These are phyloP conservation scores for Sonneratia alba DNA, from an alignment of 345 rosid species.

Conservation along the genomic window DNA sequence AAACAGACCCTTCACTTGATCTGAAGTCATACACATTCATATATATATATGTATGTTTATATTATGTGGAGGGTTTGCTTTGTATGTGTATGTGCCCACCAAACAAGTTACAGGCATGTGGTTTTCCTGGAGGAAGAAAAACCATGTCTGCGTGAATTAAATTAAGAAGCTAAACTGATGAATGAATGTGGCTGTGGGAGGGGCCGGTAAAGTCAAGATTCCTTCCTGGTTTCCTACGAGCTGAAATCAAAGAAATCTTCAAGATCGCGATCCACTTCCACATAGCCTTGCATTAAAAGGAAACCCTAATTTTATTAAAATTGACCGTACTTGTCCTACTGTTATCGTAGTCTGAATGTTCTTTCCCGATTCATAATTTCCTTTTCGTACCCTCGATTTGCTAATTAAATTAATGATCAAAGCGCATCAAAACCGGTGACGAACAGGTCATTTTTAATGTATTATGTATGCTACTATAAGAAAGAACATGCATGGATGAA, in stretches of 20 bases:
- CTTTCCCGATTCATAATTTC: not conserved
- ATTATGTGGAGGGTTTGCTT: too few relatives aligned
- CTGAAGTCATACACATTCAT: too few relatives aligned
- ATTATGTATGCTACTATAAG: slow-evolving; percentile 14
- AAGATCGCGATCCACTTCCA: slow-evolving; percentile 1
- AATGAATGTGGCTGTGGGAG: not conserved
- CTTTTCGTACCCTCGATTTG: not conserved
- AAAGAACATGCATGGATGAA: slow-evolving; percentile 10
- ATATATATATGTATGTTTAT: too few relatives aligned
- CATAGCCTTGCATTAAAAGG: slow-evolving; percentile 18
- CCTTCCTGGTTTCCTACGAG: slow-evolving; percentile 9
- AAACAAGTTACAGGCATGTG: too few relatives aligned
- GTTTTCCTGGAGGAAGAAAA: too few relatives aligned
- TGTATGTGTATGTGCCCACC: too few relatives aligned
- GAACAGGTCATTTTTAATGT: not conserved
- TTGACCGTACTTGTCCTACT: not conserved
- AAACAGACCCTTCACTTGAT: too few relatives aligned
- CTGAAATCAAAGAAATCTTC: slow-evolving; percentile 5
- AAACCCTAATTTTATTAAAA: not conserved
- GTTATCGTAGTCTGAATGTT: not conserved
- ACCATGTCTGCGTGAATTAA: not conserved
- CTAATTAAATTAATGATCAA: not conserved
- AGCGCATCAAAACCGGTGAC: not conserved
- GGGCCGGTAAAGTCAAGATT: slow-evolving; percentile 27
- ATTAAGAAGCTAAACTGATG: not conserved